Evolutionary conservation across 768 basidiomycete species (phyloP), one percentile per base, ranked within the genome.

Genomic region (Boletus eberwhitei): DNA sequence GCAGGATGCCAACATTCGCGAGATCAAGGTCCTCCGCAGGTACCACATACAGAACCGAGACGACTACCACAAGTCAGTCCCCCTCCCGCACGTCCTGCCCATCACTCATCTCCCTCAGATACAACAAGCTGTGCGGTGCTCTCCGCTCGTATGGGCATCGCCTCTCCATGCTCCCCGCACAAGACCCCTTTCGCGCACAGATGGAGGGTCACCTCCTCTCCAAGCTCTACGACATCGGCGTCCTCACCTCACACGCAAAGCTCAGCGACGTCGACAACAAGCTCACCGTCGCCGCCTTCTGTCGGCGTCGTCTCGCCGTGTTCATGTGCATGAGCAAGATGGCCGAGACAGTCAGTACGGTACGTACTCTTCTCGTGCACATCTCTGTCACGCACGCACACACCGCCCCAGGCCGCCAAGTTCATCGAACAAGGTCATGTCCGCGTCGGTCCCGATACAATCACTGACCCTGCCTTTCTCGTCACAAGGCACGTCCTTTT

Each of bases 371-470:
- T 31, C 26, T 52, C 41, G 53, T 45, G 13, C 54, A 12, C 46
- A 34, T 32, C 36, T n/a, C 29, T 22, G 11, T 45, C 57, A 56
- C 55, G 34, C 51, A 53, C 45, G 26, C 49, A 52, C 51, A 50
- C 56, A 36, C 31, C 26, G 39, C 38, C 59, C n/a, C 65, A 97
- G 94, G 97, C 96, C 9, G 92, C 88, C 51, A 93, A 91, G 66
- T 98, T 97, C 70, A 90, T 99, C 62, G 97, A 99, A 71, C 97
- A 98, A 71, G 97, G 97, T 0, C 97, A 99, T 71, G 86, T 99
- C 63, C 88, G 97, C 32, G 93, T 98, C 22, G 97, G 97, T 21
- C 93, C 96, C 32, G 91, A 97, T 66, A 92, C 93, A 1, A 85
- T 98, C 62, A 95, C 90, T 0, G 97, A 99, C 70, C 97, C 97